These are phyloP conservation scores for Phaseolus lunatus DNA, from an alignment of 306 rosid genomes.

Conservation along the genomic window DNA sequence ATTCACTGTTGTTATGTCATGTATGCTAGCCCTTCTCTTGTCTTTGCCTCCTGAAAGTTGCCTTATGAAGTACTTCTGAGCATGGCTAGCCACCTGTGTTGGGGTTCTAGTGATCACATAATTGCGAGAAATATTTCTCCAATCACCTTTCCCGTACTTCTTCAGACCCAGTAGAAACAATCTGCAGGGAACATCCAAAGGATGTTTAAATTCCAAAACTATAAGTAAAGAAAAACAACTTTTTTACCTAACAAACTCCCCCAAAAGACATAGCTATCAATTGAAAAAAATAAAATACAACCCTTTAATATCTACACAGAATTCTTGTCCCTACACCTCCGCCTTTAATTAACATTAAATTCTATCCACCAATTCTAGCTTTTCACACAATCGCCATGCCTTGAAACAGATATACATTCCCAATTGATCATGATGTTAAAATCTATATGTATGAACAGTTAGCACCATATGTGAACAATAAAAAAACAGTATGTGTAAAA, in stretches of 20 bases:
- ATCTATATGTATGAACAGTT: neutral
- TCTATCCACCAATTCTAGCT: constrained; percentile 24
- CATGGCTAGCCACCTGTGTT: constrained; percentile 98
- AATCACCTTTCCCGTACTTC: constrained; percentile 93
- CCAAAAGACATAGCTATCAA: neutral
- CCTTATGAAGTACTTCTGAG: constrained; percentile 94
- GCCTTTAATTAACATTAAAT: constrained; percentile 1
- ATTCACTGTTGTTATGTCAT: constrained; percentile 95
- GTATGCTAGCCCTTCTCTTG: constrained; percentile 95
- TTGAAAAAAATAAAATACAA: constrained; percentile 1
- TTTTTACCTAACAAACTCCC: neutral
- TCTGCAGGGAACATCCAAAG: constrained; percentile 51
- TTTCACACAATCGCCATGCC: constrained; percentile 23
- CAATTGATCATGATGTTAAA: constrained; percentile 2
- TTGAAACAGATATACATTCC: constrained; percentile 16
- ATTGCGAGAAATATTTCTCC: constrained; percentile 93
- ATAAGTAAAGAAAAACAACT: neutral
- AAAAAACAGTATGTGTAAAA: neutral
- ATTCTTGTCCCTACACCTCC: constrained; percentile 36
- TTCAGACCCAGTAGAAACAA: constrained; percentile 85
- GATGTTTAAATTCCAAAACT: constrained; percentile 16
- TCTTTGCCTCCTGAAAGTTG: constrained; percentile 92
- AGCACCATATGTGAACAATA: neutral
- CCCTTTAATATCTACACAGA: constrained; percentile 33
- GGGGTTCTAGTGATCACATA: constrained; percentile 85